Base-by-base conservation (phyloP, 306 rosid genomes). In the Begonia fuchsioides region DNA sequence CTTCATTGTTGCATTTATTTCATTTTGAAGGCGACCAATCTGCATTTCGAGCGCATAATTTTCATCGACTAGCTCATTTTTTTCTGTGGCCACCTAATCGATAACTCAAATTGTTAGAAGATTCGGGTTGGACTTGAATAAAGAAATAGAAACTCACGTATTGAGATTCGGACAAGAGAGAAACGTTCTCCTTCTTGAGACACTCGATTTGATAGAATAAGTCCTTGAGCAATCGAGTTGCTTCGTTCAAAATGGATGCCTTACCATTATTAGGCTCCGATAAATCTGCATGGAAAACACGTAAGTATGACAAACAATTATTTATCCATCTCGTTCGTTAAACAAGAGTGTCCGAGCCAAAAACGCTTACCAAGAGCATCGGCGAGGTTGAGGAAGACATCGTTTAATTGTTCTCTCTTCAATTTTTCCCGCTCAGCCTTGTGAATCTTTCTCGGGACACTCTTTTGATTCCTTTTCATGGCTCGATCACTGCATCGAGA, bases 361-460 rank as follows among this genome's bases (percentile, higher is more conserved):
- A 52, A 60, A 26, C 16, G 15, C 39, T 74, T 79, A 90, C 98
- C 98, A 50, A 90, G 77, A 44, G 70, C 73, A 57, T 58, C 61
- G 50, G 95, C 81, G 35, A 90, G 87, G 62, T 79, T 85, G 12
- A 85, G 62, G 70, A 90, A 85, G 52, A 82, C 82, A 32, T 85
- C 87, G 11, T 90, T 90, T 67, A 85, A 73, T 50, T 71, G 87
- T 51, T 82, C 98, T 3, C 98, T 87, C 83, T 90, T 90, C 81
- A 67, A 52, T 69, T 73, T 90, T 82, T 90, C 98, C 77, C 87
- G 77, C 77, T 79, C 96, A n/a, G 98, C 74, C 80, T 90, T 90
- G 71, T 75, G 92, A 61, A 85, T 63, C 63, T 93, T 77, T 62
- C 64, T 85, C 11, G 95, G 95, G 39, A 63, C 67, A 72, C 77